phyloP scores from a whole-genome alignment of 2,329 filamentous ascomycete species.

The Didymellaceae sp. region DNA sequence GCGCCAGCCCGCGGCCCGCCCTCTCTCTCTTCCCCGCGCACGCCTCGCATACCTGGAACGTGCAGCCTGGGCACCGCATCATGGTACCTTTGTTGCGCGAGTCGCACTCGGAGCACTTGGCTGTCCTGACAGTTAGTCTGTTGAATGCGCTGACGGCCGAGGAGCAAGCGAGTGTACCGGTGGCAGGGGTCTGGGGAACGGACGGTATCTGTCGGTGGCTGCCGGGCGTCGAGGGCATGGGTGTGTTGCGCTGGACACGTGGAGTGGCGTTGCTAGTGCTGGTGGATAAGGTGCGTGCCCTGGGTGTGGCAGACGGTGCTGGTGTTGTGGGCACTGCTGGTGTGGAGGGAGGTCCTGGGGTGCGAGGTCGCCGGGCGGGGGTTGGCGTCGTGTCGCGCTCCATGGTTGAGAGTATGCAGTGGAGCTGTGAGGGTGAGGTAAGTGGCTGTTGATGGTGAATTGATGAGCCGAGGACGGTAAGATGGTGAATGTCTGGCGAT shows the following conservation, averaged over 20 bases:
- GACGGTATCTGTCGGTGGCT: constrained; percentile 3
- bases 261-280: neutral
- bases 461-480: too few species aligned
- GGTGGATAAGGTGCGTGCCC: neutral
- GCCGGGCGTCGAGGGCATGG: constrained; percentile 5
- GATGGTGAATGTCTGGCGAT: neutral
- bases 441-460: too few species aligned
- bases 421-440: neutral
- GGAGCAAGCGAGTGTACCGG: constrained; percentile 21
- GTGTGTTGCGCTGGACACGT: constrained; percentile 5
- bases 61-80: constrained; percentile 44
- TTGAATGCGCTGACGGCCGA: constrained; percentile 30
- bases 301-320: neutral
- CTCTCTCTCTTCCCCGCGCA: constrained; percentile 30
- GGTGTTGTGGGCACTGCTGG: too few species aligned
- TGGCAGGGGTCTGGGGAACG: constrained; percentile 18
- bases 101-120: constrained; percentile 48
- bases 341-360: too few species aligned
- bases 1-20: constrained; percentile 24
- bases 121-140: constrained; percentile 40
- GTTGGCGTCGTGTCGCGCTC: constrained; percentile 5
- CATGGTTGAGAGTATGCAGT: neutral
- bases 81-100: constrained; percentile 39
- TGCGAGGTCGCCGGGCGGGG: neutral
- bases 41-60: constrained; percentile 41